A percentile compares a stretch with the other conserved stretches of the same genome.
phyloP scores from a whole-genome alignment of 2,329 filamentous ascomycete genomes.

The Cladosporium sp. region DNA sequence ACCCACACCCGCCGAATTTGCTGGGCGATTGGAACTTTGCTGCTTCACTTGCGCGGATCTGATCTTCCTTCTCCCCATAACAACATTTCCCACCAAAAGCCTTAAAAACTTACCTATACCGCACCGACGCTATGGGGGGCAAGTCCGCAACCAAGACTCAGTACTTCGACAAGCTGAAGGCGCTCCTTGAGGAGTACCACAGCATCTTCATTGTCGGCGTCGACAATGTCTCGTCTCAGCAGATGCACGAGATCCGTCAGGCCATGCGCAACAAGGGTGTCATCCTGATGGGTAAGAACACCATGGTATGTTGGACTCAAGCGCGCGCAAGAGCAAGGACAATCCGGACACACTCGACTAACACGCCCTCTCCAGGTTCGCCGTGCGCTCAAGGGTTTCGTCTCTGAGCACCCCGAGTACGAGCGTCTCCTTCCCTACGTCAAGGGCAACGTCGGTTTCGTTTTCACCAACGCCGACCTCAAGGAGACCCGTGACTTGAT shows the following conservation, averaged over 20 bases:
- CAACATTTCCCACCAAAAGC: slow-evolving; percentile 12
- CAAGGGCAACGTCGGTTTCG: slow-evolving; percentile 97
- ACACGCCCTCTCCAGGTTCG: slow-evolving; percentile 64
- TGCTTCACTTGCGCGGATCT: too few species aligned
- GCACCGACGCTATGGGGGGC: slow-evolving; percentile 42
- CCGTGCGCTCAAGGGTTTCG: slow-evolving; percentile 94
- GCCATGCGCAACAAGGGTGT: slow-evolving; percentile 86
- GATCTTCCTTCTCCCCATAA: not conserved
- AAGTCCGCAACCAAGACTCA: slow-evolving; percentile 87
- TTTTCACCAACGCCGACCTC: slow-evolving; percentile 97
- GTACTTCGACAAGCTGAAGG: slow-evolving; percentile 99
- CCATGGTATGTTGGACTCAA: slow-evolving; percentile 76
- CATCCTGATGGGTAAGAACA: slow-evolving; percentile 99
- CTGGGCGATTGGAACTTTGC: slow-evolving; percentile 1
- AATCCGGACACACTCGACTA: too few species aligned
- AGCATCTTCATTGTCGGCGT: slow-evolving; percentile 78
- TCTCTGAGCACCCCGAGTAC: slow-evolving; percentile 88
- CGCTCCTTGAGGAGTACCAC: slow-evolving; percentile 91
- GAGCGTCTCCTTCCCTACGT: slow-evolving; percentile 95
- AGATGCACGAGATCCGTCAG: slow-evolving; percentile 99
- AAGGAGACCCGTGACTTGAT: slow-evolving; percentile 93
- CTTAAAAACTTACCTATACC: slow-evolving; percentile 32
- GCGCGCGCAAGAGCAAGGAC: too few species aligned
- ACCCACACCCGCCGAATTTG: slow-evolving; percentile 10
- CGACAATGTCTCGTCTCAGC: slow-evolving; percentile 99